Percentiles rank a stretch among this genome's conserved stretches.
phyloP scores from a whole-genome alignment of 768 basidiomycete species.

The Agaricus sinodeliciosus region DNA sequence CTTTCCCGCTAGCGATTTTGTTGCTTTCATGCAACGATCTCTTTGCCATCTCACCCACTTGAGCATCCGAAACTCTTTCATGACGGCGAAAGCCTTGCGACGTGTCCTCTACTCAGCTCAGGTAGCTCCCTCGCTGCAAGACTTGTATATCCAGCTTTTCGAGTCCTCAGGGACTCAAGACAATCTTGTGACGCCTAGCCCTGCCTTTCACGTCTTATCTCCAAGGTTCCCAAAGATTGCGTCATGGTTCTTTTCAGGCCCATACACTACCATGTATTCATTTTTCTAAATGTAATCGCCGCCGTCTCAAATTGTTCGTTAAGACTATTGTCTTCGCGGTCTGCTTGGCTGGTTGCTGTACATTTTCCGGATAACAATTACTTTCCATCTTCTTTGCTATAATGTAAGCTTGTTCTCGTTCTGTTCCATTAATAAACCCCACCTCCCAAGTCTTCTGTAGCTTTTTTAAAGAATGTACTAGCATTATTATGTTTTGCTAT shows the following conservation, averaged over 20 bases:
- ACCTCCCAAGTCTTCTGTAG: background rate
- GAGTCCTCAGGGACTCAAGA: background rate
- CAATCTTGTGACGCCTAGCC: background rate
- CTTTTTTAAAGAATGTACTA: background rate
- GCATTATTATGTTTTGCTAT: background rate
- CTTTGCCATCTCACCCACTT: background rate
- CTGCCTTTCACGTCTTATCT: background rate
- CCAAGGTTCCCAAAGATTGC: background rate
- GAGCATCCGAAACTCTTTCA: background rate
- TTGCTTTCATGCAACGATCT: background rate
- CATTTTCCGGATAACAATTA: background rate
- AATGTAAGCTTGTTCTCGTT: background rate
- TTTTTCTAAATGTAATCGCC: background rate
- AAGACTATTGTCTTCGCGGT: background rate
- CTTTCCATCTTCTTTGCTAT: background rate
- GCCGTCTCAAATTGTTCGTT: background rate
- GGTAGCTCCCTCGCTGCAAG: background rate
- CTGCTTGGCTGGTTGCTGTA: background rate
- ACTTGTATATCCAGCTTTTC: background rate
- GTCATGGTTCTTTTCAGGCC: background rate
- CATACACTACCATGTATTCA: background rate
- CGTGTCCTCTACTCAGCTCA: background rate
- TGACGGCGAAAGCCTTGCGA: background rate
- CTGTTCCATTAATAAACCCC: background rate
- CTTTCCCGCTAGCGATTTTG: slow-evolving; percentile 1